A percentile compares a stretch with the other conserved stretches of the same genome.
Evolutionary conservation across 139 green algal genomes (phyloP).

Genomic region (Coelastrella sp.): DNA sequence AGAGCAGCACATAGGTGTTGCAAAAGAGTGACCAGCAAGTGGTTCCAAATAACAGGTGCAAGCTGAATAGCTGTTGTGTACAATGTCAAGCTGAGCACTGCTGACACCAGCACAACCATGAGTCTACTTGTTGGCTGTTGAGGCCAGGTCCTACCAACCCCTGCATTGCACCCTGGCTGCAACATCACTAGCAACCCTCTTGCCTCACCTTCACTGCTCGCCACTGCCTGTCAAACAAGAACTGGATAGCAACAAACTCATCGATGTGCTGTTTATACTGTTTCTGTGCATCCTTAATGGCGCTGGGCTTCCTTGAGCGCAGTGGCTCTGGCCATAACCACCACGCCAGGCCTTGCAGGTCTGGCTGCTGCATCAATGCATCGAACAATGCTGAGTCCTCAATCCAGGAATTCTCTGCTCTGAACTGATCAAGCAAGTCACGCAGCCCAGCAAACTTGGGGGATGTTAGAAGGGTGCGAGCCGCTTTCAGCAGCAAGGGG

Average conservation of each 20-base stretch:
- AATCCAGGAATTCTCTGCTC: slow-evolving; percentile 85
- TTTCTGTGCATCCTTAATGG: slow-evolving; percentile 59
- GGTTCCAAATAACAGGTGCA: too few species aligned
- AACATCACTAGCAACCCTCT: not conserved
- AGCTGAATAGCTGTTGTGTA: too few species aligned
- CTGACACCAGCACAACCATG: not conserved
- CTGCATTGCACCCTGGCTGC: not conserved
- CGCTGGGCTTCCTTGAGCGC: slow-evolving; percentile 53
- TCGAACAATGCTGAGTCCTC: slow-evolving; percentile 94
- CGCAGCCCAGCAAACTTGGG: slow-evolving; percentile 56
- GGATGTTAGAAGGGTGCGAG: slow-evolving; percentile 65
- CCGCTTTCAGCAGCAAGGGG: slow-evolving; percentile 83
- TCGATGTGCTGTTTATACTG: slow-evolving; percentile 79
- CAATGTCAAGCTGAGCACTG: too few species aligned
- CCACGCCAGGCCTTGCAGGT: slow-evolving; percentile 78
- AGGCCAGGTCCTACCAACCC: not conserved
- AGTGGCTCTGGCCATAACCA: slow-evolving; percentile 92
- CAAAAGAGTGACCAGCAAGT: too few species aligned
- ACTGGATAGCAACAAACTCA: slow-evolving; percentile 93
- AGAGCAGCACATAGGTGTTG: not conserved
- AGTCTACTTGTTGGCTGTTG: not conserved
- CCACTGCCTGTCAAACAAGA: slow-evolving; percentile 98
- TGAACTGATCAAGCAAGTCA: slow-evolving; percentile 63
- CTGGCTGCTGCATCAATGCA: slow-evolving; percentile 62
- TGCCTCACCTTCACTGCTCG: slow-evolving; percentile 72